Conservation (phyloP, 2,329 filamentous ascomycete species). For the Phialocephala subalpina region DNA sequence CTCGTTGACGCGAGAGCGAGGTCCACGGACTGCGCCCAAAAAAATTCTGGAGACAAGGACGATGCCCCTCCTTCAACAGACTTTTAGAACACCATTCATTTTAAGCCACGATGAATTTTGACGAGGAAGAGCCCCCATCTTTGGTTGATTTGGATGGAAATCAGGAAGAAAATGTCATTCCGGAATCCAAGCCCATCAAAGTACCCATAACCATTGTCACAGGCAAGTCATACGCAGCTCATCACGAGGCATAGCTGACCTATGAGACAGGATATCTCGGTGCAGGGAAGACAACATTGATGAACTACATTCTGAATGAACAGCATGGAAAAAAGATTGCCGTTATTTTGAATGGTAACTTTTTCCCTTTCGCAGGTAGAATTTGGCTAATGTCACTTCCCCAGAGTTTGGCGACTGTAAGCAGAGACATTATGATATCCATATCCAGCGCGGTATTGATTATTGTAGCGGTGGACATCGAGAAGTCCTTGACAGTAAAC, state of each 20-base stretch:
- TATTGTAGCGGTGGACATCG: conserved; percentile 79
- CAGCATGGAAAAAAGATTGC: conserved; percentile 98
- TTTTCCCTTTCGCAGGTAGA: conserved; percentile 42
- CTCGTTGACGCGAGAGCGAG: background rate
- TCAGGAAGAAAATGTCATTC: conserved; percentile 48
- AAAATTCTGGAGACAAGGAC: background rate
- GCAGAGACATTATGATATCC: conserved; percentile 40
- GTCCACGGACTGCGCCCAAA: background rate
- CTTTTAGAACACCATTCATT: background rate
- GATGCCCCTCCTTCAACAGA: background rate
- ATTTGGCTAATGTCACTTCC: conserved; percentile 26
- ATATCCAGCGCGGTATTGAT: conserved; percentile 12
- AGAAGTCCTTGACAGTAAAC: conserved; percentile 93
- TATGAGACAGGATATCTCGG: conserved; percentile 81
- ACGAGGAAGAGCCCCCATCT: conserved; percentile 73
- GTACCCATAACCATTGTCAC: conserved; percentile 89
- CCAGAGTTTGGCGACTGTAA: conserved; percentile 83
- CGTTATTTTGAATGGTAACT: conserved; percentile 87
- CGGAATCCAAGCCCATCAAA: conserved; percentile 63
- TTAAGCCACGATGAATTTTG: conserved; percentile 60
- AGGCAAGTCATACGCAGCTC: conserved; percentile 54
- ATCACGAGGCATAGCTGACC: conserved; percentile 13
- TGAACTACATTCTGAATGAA: conserved; percentile 95
- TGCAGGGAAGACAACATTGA: conserved; percentile 91
- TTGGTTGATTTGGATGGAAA: conserved; percentile 59